phyloP scores from a whole-genome alignment of 495 filamentous ascomycete genomes.

The Penicillium cosmopolitanum region DNA sequence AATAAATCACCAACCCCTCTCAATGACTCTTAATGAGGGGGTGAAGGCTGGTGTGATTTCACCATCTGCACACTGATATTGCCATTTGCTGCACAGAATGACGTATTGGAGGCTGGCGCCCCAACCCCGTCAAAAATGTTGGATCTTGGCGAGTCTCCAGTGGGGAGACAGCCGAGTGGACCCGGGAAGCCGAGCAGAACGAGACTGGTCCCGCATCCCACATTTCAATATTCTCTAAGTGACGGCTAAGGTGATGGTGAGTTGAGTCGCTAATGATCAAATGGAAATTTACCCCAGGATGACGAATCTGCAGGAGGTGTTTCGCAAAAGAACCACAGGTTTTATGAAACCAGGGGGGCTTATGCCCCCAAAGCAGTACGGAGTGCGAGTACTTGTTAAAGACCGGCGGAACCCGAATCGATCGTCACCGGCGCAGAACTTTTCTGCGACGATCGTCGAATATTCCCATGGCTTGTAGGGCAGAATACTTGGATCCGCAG shows the following conservation, averaged over 20 bases:
- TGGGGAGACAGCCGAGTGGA: background rate
- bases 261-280: background rate
- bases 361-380: background rate
- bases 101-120: background rate
- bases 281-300: background rate
- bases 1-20: background rate
- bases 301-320: too few species aligned
- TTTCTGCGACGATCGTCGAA: background rate
- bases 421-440: background rate
- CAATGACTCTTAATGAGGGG: background rate
- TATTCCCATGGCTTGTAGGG: background rate
- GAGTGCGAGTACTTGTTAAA: background rate
- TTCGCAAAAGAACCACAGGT: too few species aligned
- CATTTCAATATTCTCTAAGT: too few species aligned
- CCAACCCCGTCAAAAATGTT: background rate
- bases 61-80: background rate
- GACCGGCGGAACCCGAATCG: constrained; percentile 1
- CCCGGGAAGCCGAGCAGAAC: background rate
- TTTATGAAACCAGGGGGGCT: background rate
- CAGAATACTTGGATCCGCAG: background rate
- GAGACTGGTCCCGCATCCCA: background rate
- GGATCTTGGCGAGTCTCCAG: background rate
- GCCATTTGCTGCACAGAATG: background rate
- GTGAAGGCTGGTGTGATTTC: background rate
- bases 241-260: background rate